These are phyloP conservation scores for Kwoniella heveanensis DNA, from an alignment of 768 basidiomycete species.

Conservation along the genomic window DNA sequence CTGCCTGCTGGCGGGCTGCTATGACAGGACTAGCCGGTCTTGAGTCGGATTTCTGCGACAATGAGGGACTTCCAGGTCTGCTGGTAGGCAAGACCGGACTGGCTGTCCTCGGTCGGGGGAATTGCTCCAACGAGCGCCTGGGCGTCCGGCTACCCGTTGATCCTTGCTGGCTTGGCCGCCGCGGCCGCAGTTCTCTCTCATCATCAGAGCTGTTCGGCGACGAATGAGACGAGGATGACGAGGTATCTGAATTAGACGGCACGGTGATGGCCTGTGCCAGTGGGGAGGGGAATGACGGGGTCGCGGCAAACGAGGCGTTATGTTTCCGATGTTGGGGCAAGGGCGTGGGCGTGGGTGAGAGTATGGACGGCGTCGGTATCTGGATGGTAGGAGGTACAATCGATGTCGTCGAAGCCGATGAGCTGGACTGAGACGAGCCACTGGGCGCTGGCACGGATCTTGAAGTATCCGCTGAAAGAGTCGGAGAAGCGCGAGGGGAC, in stretches of 20 bases:
- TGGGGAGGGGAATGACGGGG: constrained; percentile 48
- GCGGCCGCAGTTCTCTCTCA: constrained; percentile 24
- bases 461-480: constrained; percentile 6
- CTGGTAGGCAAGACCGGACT: constrained; percentile 23
- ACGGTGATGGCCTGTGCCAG: constrained; percentile 49
- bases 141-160: constrained; percentile 38
- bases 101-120: constrained; percentile 32
- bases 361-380: constrained; percentile 20
- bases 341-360: constrained; percentile 31
- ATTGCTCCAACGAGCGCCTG: constrained; percentile 14
- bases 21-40: constrained; percentile 34
- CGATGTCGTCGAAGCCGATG: background rate
- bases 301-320: constrained; percentile 40
- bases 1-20: constrained; percentile 13
- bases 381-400: constrained; percentile 13
- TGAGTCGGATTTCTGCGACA: constrained; percentile 31
- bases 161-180: constrained; percentile 20
- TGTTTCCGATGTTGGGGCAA: constrained; percentile 36
- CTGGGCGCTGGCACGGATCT: background rate
- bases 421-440: constrained; percentile 1
- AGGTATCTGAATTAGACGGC: constrained; percentile 39
- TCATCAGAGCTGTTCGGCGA: constrained; percentile 28
- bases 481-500: constrained; percentile 28
- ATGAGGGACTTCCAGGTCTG: constrained; percentile 28
- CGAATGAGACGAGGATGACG: constrained; percentile 42